Conservation (phyloP, 108 stramenopile species). For the Bacterosira constricta region DNA sequence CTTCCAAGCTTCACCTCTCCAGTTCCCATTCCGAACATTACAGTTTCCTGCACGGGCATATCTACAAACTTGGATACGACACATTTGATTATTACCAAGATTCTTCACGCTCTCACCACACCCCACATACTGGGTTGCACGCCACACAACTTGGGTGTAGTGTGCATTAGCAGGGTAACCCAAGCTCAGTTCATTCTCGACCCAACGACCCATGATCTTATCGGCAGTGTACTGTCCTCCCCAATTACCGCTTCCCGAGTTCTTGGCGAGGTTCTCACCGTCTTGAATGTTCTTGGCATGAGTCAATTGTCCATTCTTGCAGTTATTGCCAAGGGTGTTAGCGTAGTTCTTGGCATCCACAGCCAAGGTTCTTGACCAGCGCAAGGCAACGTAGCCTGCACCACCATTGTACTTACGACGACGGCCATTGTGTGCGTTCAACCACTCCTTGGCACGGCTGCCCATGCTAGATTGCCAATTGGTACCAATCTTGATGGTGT, state of each 20-base stretch:
- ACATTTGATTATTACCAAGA: not conserved
- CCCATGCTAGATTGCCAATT: slow-evolving; percentile 20
- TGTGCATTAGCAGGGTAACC: slow-evolving; percentile 29
- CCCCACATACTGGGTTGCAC: slow-evolving; percentile 37
- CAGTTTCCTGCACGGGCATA: slow-evolving; percentile 41
- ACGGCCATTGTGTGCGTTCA: slow-evolving; percentile 25
- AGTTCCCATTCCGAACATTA: slow-evolving; percentile 34
- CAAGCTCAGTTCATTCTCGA: slow-evolving; percentile 17
- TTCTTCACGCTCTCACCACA: slow-evolving; percentile 26
- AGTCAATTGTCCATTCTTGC: not conserved
- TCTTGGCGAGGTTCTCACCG: slow-evolving; percentile 39
- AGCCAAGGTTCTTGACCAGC: slow-evolving; percentile 26
- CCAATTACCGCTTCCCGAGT: slow-evolving; percentile 21
- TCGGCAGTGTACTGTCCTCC: slow-evolving; percentile 9
- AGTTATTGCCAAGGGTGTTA: not conserved
- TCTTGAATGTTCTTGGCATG: slow-evolving; percentile 14
- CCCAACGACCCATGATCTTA: slow-evolving; percentile 32
- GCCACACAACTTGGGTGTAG: slow-evolving; percentile 45
- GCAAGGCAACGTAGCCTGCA: not conserved
- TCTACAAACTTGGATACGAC: slow-evolving; percentile 40
- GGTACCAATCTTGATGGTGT: slow-evolving; percentile 22
- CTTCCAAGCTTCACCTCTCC: slow-evolving; percentile 25
- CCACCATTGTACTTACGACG: slow-evolving; percentile 19
- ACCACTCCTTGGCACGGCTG: slow-evolving; percentile 33
- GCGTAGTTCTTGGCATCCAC: slow-evolving; percentile 9